Base-by-base conservation (phyloP, 2,329 filamentous ascomycete species). In the Didymella sp. region DNA sequence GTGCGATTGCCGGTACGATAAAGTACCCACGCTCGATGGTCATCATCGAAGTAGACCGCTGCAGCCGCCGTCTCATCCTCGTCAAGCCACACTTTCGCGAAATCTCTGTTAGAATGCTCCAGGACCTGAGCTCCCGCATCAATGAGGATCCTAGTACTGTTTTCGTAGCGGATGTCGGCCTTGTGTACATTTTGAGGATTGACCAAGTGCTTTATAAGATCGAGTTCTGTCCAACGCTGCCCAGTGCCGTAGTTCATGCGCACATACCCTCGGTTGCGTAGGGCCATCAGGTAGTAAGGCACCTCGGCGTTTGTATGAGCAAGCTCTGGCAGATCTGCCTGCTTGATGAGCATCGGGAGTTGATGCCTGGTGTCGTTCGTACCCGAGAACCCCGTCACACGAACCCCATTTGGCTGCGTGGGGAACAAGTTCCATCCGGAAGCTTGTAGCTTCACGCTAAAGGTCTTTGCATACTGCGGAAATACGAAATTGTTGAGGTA, bases 381-480 rank as follows among this genome's bases (percentile, higher is more conserved):
- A 0, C 89, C 89, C 7, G 85, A 89, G 68, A 92, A 92, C 0
- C 89, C 89, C 0, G 87, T 90, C 0, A 87, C 89, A 1, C 81
- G 58, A 2, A 66, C 8, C 15, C 51, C 55, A 1, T 3, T 54
- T 25, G 4, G 37, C 56, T 17, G 28, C 1, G 53, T 65, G 24
- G 69, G 43, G 24, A 78, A 78, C 0, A 86, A 67, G 61, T 91
- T 88, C 88, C 88, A 91, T 0, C 85, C 87, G 0, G 85, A 89
- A 0, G 85, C 82, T 30, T 87, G 84, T 0, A 91, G 71, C 58
- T 90, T 90, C 9, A 82, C 68, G 0, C 77, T 77, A 59, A 90
- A 91, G 47, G 89, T 84, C 41, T 86, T 88, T 0, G 87, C 86
- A 57, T 90, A 83, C 0, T 74, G 74, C 0, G 88, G 86, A 50